Conservation (phyloP, 1,284 basidiomycete species). For the Testicularia cyperi region DNA sequence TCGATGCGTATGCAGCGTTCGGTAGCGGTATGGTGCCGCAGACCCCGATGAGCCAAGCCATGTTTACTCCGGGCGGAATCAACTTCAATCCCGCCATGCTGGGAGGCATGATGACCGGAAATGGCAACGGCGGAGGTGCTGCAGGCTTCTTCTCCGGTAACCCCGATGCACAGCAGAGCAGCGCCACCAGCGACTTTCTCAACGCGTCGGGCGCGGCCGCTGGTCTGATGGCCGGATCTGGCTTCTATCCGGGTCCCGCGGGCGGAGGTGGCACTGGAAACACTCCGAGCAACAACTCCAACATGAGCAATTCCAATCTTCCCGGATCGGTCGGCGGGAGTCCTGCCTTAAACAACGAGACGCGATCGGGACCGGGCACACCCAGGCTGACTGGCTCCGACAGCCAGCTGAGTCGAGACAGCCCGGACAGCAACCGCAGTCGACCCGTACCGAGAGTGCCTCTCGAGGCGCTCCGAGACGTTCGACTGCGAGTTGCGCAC, state of each 20-base stretch:
- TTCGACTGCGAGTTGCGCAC: conserved; percentile 12
- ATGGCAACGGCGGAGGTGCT: not conserved
- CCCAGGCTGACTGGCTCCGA: too few species aligned
- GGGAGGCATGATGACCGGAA: not conserved
- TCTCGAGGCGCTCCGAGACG: not conserved
- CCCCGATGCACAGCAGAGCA: too few species aligned
- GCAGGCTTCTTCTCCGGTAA: not conserved
- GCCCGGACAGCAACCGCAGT: too few species aligned
- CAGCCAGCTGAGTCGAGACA: too few species aligned
- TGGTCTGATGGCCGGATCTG: not conserved
- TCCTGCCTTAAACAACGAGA: too few species aligned
- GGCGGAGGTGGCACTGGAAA: too few species aligned
- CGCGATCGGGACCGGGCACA: too few species aligned
- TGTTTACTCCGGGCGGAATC: not conserved
- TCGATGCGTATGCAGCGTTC: not conserved
- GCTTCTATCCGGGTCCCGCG: not conserved
- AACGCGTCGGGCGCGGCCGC: not conserved
- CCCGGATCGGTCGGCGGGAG: too few species aligned
- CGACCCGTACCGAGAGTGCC: too few species aligned
- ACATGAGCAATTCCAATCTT: too few species aligned
- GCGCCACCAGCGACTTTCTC: not conserved
- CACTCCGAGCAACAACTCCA: too few species aligned
- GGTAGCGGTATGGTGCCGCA: not conserved
- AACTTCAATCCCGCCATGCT: not conserved
- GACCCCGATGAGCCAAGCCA: not conserved